Evolutionary conservation across 2,329 filamentous ascomycete species (phyloP).

Genomic region (Pseudocercospora vitis): DNA sequence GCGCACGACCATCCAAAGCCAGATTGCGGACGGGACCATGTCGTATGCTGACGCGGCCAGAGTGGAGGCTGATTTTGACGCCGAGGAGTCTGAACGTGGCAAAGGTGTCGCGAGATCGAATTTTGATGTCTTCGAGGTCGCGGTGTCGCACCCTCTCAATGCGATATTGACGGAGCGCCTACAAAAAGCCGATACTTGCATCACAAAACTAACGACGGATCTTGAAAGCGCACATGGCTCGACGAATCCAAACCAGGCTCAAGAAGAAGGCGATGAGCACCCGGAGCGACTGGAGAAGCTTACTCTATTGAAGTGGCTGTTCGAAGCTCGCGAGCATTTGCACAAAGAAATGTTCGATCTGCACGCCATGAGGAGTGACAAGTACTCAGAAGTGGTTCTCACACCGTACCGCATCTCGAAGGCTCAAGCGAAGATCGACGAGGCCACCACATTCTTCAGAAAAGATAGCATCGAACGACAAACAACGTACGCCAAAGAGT

Average conservation of each 20-base stretch:
- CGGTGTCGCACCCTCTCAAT: constrained; percentile 81
- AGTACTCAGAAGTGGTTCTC: constrained; percentile 81
- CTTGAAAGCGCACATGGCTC: constrained; percentile 71
- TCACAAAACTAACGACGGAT: constrained; percentile 70
- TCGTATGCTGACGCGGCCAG: constrained; percentile 75
- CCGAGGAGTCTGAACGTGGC: constrained; percentile 66
- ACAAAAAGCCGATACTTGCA: constrained; percentile 69
- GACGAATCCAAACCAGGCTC: constrained; percentile 74
- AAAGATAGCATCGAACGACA: constrained; percentile 72
- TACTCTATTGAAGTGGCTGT: constrained; percentile 94
- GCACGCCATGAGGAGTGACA: constrained; percentile 74
- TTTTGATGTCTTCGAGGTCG: constrained; percentile 80
- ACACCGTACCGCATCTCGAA: constrained; percentile 73
- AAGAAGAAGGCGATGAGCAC: constrained; percentile 93
- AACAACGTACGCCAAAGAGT: constrained; percentile 68
- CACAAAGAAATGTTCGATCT: constrained; percentile 84
- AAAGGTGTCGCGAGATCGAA: constrained; percentile 75
- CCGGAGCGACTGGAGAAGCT: constrained; percentile 93
- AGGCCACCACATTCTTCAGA: constrained; percentile 78
- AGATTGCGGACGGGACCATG: constrained; percentile 75
- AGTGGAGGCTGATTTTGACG: constrained; percentile 72
- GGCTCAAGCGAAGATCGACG: constrained; percentile 75
- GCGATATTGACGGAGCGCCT: constrained; percentile 76
- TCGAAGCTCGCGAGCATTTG: constrained; percentile 85
- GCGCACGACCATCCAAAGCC: constrained; percentile 65